phyloP scores from a whole-genome alignment of 2,329 filamentous ascomycete species.

The Penicillium sp. region DNA sequence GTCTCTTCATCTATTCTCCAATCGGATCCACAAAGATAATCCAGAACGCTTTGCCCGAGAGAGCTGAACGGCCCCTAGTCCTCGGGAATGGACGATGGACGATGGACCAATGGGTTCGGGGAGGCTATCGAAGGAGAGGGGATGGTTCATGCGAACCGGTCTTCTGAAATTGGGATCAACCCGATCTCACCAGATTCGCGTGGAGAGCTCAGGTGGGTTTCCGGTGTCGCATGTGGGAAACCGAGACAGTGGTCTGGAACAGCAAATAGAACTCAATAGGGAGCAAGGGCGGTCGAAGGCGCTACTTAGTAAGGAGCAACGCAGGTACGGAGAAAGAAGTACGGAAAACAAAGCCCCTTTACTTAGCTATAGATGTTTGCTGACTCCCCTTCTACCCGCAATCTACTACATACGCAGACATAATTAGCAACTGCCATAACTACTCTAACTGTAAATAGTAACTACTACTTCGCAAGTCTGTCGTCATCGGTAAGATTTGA shows the following conservation, averaged over 20 bases:
- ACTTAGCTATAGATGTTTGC: too few species aligned
- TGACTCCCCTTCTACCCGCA: too few species aligned
- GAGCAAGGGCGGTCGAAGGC: neutral
- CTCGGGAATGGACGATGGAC: too few species aligned
- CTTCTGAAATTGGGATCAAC: constrained; percentile 16
- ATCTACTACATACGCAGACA: too few species aligned
- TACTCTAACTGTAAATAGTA: too few species aligned
- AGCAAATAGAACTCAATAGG: neutral
- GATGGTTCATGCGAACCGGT: neutral
- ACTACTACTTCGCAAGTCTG: neutral
- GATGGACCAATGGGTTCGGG: too few species aligned
- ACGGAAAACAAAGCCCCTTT: neutral
- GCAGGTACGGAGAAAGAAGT: neutral
- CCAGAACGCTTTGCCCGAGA: too few species aligned
- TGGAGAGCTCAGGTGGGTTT: constrained; percentile 8
- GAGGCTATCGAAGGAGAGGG: neutral
- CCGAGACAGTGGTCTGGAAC: neutral
- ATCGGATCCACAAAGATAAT: too few species aligned
- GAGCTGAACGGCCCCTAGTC: too few species aligned
- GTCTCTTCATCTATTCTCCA: too few species aligned
- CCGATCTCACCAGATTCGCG: constrained; percentile 9
- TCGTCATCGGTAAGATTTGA: neutral
- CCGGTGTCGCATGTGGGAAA: neutral
- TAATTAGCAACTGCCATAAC: too few species aligned
- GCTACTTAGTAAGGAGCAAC: neutral